Percentiles rank a stretch among this genome's conserved stretches.
Conservation (phyloP, 345 rosid species). For the Populus deltoides region DNA sequence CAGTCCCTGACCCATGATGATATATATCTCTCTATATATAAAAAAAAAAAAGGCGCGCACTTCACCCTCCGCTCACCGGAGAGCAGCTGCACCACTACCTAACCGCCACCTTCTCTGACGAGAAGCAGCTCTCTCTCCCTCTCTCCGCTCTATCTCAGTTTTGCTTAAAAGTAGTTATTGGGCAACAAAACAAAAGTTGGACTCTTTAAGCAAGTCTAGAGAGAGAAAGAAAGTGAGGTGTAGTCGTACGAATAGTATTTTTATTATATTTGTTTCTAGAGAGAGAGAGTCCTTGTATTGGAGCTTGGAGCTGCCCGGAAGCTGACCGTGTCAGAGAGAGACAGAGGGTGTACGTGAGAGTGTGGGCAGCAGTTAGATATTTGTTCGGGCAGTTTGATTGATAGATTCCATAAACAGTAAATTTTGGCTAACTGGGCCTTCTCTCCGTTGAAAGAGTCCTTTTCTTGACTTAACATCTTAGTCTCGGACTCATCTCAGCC, state of each 20-base stretch:
- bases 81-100: slow-evolving; percentile 2
- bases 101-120: slow-evolving; percentile 29
- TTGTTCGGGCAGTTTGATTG: slow-evolving; percentile 22
- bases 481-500: neutral
- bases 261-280: neutral
- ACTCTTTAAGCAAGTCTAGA: slow-evolving; percentile 16
- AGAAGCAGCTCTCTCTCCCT: slow-evolving; percentile 11
- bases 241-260: neutral
- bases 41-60: neutral
- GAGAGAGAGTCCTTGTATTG: slow-evolving; percentile 26
- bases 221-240: neutral
- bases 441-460: neutral
- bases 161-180: neutral
- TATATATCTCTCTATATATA: neutral
- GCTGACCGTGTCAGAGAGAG: slow-evolving; percentile 21
- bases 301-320: slow-evolving; percentile 51
- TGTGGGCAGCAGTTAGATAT: slow-evolving; percentile 30
- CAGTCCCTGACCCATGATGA: slow-evolving; percentile 85
- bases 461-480: neutral
- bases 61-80: slow-evolving; percentile 17
- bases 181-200: slow-evolving; percentile 2
- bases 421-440: neutral
- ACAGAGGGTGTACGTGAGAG: too few species aligned
- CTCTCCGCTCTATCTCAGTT: neutral
- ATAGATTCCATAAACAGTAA: slow-evolving; percentile 17